phyloP scores from a whole-genome alignment of 345 rosid species.

The Eucalyptus decipiens region DNA sequence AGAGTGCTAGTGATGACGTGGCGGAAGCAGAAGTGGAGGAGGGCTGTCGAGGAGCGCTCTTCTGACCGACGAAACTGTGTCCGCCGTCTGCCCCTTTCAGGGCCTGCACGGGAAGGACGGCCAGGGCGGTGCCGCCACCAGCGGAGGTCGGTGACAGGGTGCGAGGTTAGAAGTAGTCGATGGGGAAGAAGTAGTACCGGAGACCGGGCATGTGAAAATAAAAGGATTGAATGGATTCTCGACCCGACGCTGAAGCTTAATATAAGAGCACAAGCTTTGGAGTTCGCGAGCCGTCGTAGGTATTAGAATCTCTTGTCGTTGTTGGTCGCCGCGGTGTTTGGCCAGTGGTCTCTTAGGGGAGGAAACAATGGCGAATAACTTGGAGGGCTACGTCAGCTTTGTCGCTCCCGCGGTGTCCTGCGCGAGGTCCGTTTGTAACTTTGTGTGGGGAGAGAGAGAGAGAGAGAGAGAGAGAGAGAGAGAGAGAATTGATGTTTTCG shows the following conservation, averaged over 20 bases:
- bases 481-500: neutral
- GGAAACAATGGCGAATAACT: neutral
- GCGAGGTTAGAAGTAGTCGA: slow-evolving; percentile 2
- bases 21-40: neutral
- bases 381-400: neutral
- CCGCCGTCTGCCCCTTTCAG: neutral
- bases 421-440: neutral
- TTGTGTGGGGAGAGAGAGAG: neutral
- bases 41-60: neutral
- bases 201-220: neutral
- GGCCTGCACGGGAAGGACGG: neutral
- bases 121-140: neutral
- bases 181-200: slow-evolving; percentile 7
- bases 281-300: neutral
- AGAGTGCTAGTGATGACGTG: neutral
- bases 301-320: neutral
- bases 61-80: neutral
- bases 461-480: neutral
- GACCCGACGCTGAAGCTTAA: neutral
- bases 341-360: neutral
- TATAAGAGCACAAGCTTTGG: neutral
- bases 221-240: neutral
- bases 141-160: neutral
- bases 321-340: neutral
- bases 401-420: neutral